A percentile compares a stretch with the other conserved stretches of the same genome.
Conservation (phyloP, 371 early-diverging fungal species). For the Rhizopus delemar region DNA sequence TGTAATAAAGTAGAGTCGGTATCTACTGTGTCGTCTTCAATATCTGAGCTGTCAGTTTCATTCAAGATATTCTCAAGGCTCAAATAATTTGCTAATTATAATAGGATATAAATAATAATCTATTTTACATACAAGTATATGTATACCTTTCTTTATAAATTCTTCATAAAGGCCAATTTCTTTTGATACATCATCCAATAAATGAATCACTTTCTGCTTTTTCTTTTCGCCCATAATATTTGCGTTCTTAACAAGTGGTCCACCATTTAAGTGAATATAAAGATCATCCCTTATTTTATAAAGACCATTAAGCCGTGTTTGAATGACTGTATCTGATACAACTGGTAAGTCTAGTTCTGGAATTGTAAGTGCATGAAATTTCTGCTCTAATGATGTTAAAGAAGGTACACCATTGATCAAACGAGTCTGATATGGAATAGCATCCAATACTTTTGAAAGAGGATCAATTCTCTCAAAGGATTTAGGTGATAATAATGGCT, state of each 20-base stretch:
- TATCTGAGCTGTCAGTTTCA: conserved; percentile 49
- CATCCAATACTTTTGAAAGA: conserved; percentile 41
- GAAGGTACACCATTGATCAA: conserved; percentile 60
- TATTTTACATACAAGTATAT: background rate
- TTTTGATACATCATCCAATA: conserved; percentile 63
- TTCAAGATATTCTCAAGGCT: conserved; percentile 57
- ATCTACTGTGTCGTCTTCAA: conserved; percentile 30
- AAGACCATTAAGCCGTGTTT: conserved; percentile 62
- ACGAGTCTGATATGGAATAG: conserved; percentile 48
- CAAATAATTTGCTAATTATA: conserved; percentile 44
- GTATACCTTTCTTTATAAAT: conserved; percentile 70
- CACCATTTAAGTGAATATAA: conserved; percentile 60
- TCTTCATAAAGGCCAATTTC: conserved; percentile 77
- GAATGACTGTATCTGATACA: conserved; percentile 62
- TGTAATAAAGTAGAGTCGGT: conserved; percentile 40
- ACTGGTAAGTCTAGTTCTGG: conserved; percentile 68
- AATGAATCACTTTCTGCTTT: conserved; percentile 46
- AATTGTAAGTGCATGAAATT: conserved; percentile 60
- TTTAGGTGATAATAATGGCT: conserved; percentile 32
- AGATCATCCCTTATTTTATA: conserved; percentile 61
- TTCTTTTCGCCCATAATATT: conserved; percentile 45
- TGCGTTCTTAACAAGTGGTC: conserved; percentile 39
- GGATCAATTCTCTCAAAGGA: conserved; percentile 35
- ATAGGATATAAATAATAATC: background rate
- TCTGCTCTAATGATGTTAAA: conserved; percentile 58